Percentiles rank a stretch among this genome's conserved stretches.
These are phyloP conservation scores for Anastatica hierochuntica DNA, from an alignment of 345 rosid species.

Conservation along the genomic window DNA sequence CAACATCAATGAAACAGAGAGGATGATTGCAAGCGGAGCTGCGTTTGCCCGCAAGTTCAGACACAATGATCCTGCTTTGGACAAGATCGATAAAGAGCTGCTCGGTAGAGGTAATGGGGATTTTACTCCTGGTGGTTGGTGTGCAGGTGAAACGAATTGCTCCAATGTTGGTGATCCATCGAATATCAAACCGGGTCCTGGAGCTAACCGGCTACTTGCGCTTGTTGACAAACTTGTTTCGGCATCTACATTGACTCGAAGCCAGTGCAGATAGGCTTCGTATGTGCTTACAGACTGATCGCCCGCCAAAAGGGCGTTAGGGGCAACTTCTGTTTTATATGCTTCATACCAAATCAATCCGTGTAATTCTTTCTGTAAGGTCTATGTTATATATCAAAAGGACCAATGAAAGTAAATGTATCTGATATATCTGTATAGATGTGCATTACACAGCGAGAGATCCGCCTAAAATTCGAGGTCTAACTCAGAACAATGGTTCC, in stretches of 20 bases:
- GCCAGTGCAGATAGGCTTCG: constrained; percentile 61
- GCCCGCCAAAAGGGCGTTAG: neutral
- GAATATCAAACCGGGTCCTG: constrained; percentile 66
- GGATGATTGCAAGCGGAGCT: constrained; percentile 23
- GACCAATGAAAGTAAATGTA: no score
- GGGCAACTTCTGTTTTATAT: no score
- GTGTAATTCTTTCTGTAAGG: no score
- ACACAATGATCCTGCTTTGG: constrained; percentile 25
- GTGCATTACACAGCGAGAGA: no score
- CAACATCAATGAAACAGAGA: constrained; percentile 19
- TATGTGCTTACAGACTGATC: neutral
- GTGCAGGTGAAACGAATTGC: constrained; percentile 61
- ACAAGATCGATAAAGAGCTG: constrained; percentile 22
- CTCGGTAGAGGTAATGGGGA: constrained; percentile 24
- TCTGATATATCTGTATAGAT: no score
- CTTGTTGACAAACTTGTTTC: constrained; percentile 46
- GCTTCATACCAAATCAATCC: no score
- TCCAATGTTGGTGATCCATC: constrained; percentile 49
- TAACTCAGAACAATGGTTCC: neutral
- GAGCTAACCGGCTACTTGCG: constrained; percentile 48
- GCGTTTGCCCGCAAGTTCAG: constrained; percentile 29
- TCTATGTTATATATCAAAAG: no score
- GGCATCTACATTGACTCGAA: constrained; percentile 31
- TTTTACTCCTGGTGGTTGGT: constrained; percentile 98
- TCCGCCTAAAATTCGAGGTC: no score